Conservation (phyloP, 371 early-diverging fungal genomes). For the Entomophthora muscae region DNA sequence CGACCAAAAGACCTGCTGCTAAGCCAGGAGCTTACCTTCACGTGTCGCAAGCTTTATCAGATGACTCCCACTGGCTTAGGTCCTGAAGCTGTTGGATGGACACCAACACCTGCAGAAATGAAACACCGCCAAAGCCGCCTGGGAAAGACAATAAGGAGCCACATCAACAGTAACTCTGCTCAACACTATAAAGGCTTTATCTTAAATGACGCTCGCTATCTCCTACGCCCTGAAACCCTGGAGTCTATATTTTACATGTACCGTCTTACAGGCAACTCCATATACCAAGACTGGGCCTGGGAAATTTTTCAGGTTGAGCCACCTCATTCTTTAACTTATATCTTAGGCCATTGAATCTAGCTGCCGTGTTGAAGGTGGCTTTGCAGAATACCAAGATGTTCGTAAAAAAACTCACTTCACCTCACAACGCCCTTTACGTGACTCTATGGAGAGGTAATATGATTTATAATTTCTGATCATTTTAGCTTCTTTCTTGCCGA, state of each 20-base stretch:
- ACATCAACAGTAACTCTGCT: not conserved
- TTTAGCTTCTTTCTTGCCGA: slow-evolving; percentile 49
- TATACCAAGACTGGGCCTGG: slow-evolving; percentile 60
- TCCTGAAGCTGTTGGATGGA: slow-evolving; percentile 24
- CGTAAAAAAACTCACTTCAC: not conserved
- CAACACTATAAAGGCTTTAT: slow-evolving; percentile 1
- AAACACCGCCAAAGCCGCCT: not conserved
- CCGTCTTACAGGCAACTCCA: slow-evolving; percentile 49
- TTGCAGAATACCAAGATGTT: not conserved
- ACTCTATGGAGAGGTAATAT: slow-evolving; percentile 35
- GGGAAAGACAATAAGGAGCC: not conserved
- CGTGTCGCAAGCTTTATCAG: not conserved
- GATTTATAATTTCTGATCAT: not conserved
- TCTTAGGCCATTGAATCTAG: slow-evolving; percentile 9
- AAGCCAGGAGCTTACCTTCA: not conserved
- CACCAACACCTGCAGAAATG: not conserved
- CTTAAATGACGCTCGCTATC: slow-evolving; percentile 5
- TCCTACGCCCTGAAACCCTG: slow-evolving; percentile 31
- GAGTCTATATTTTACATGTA: slow-evolving; percentile 59
- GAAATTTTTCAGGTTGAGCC: slow-evolving; percentile 7
- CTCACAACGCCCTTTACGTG: slow-evolving; percentile 23
- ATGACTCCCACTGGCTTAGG: slow-evolving; percentile 26
- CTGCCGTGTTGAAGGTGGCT: not conserved
- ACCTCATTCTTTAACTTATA: slow-evolving; percentile 24
- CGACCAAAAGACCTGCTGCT: not conserved